These are phyloP conservation scores for Macrophomina tecta DNA, from an alignment of 2,329 filamentous ascomycete species.

Conservation along the genomic window DNA sequence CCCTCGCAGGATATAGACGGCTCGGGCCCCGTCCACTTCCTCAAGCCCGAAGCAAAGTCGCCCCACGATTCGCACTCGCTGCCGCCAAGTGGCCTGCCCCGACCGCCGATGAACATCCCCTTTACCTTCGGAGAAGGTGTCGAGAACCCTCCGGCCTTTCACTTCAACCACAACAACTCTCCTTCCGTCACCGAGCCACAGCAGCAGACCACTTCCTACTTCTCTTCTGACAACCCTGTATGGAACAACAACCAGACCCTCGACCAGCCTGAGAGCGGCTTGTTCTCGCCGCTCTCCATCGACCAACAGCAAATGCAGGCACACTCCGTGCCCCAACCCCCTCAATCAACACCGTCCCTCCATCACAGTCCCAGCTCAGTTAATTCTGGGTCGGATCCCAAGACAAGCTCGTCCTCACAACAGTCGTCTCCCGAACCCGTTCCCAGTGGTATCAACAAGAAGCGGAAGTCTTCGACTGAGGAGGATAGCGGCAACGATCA, in stretches of 20 bases:
- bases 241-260: slow-evolving; percentile 40
- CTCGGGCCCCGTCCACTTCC: slow-evolving; percentile 39
- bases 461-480: slow-evolving; percentile 51
- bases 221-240: slow-evolving; percentile 33
- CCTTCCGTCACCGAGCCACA: slow-evolving; percentile 39
- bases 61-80: slow-evolving; percentile 39
- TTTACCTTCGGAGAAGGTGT: slow-evolving; percentile 43
- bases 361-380: slow-evolving; percentile 45
- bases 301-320: slow-evolving; percentile 34
- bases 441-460: slow-evolving; percentile 37
- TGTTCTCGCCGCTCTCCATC: slow-evolving; percentile 40
- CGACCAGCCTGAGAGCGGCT: slow-evolving; percentile 35
- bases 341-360: slow-evolving; percentile 43
- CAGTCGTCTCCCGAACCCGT: slow-evolving; percentile 68
- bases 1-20: slow-evolving; percentile 30
- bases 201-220: slow-evolving; percentile 38
- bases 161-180: slow-evolving; percentile 43
- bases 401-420: slow-evolving; percentile 52
- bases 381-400: slow-evolving; percentile 34
- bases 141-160: slow-evolving; percentile 42
- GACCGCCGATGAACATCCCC: slow-evolving; percentile 35
- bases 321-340: slow-evolving; percentile 35
- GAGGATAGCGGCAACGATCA: slow-evolving; percentile 62
- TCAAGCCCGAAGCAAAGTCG: slow-evolving; percentile 36
- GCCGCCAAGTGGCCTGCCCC: slow-evolving; percentile 31